Evolutionary conservation across 805 yeast genomes (phyloP), one percentile per base, ranked within the genome.

Genomic region (Starmerella lactis-condensi): DNA sequence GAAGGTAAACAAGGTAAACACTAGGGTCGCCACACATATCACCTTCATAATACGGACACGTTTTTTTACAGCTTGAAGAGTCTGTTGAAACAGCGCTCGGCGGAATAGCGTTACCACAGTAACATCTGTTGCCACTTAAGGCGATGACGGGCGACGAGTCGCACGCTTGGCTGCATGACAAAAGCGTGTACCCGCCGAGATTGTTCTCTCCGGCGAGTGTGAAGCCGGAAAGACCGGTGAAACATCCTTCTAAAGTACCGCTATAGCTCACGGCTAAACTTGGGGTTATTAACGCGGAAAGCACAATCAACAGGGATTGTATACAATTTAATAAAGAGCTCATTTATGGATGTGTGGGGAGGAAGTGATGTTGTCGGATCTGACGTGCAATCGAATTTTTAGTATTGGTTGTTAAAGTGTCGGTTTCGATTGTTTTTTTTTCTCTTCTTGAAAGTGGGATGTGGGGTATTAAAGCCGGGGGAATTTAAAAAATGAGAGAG

Each of bases 11-110:
- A 36, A 50, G 31, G 48, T 37, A 52, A 41, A 62, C 62, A 33
- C 61, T 62, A 18, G 49, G 55, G 20, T 75, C 76, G 41, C 82
- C 82, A 52, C 93, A 78, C 7, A 38, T 54, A 33, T 73, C 75
- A 3, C 41, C 26, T 7, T 68, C 65, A 52, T 63, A 79, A n/a
- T 81, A 91, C 14, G 47, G 50, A 52, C 93, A 79, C 4, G 43
- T 23, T 1, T 44, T 36, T 30, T 48, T 38, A 52, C 82, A 74
- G 16, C 51, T 38, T 26, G 45, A 35, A 2, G 52, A 46, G 11
- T 8, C n/a, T 16, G 53, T 19, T 3, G 43, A 36, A 8, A 47
- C 40, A 29, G 37, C 33, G 3, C 69, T 60, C 3, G 59, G 46
- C 7, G 65, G 57, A 2, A 51, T 35, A 1, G 55, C 38, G 43